Evolutionary conservation across 2,329 filamentous ascomycete genomes (phyloP).

Genomic region (Claviceps fusiformis): DNA sequence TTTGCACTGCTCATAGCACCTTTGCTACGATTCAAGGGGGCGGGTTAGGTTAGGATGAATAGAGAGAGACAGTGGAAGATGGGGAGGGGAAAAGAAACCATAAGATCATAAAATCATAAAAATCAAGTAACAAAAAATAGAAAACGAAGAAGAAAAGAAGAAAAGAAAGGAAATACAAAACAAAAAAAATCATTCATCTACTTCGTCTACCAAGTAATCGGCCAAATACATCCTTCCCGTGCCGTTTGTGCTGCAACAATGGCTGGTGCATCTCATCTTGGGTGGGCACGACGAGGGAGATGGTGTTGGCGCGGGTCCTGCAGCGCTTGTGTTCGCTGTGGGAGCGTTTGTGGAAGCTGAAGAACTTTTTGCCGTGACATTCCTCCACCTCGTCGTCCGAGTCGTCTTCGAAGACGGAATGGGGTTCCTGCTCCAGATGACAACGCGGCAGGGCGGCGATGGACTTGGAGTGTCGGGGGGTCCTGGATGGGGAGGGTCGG

Average conservation of each 20-base stretch:
- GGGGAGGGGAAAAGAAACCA: too few species aligned
- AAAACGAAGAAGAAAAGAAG: background rate
- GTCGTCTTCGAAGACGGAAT: slow-evolving; percentile 33
- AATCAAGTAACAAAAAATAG: background rate
- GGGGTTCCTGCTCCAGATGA: slow-evolving; percentile 15
- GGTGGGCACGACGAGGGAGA: background rate
- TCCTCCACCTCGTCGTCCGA: slow-evolving; percentile 26
- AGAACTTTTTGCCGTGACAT: slow-evolving; percentile 16
- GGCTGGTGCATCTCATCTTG: background rate
- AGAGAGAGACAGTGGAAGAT: too few species aligned
- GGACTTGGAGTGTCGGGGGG: slow-evolving; percentile 16
- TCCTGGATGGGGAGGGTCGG: slow-evolving; percentile 8
- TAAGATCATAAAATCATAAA: too few species aligned
- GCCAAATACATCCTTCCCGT: slow-evolving; percentile 22
- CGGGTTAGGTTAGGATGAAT: too few species aligned
- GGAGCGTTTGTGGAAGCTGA: slow-evolving; percentile 28
- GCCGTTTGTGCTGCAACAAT: slow-evolving; percentile 13
- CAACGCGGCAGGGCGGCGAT: slow-evolving; percentile 9
- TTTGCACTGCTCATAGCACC: too few species aligned
- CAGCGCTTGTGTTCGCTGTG: slow-evolving; percentile 17
- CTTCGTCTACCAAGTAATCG: slow-evolving; percentile 24
- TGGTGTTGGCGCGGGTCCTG: background rate
- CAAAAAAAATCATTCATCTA: background rate
- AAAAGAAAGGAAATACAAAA: too few species aligned
- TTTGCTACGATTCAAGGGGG: too few species aligned